These are phyloP conservation scores for Oidium heveae DNA, from an alignment of 2,329 filamentous ascomycete species.

Conservation along the genomic window DNA sequence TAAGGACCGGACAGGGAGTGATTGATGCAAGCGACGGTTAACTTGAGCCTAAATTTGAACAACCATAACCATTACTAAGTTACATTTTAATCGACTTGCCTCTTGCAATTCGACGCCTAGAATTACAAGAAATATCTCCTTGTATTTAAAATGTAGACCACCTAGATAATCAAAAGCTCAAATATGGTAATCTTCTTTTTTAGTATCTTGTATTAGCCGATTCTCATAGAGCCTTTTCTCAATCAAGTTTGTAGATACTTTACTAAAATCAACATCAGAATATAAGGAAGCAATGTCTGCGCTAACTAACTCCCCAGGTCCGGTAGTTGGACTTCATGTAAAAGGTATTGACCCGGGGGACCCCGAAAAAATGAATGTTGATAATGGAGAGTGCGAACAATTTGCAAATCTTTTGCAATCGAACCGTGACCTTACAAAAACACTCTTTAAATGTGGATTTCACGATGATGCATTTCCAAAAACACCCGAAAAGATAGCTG, in stretches of 20 bases:
- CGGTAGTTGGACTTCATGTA: neutral
- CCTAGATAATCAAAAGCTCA: neutral
- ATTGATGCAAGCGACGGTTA: no score
- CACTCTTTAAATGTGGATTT: neutral
- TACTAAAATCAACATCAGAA: no score
- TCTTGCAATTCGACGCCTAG: no score
- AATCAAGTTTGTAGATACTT: neutral
- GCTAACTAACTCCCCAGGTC: no score
- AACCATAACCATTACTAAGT: no score
- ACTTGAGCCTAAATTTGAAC: no score
- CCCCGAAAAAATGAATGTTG: neutral
- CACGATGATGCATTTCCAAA: neutral
- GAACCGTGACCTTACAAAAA: slow-evolving; percentile 1
- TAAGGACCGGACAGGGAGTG: no score
- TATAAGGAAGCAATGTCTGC: no score
- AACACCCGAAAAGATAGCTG: slow-evolving; percentile 9
- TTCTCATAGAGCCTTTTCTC: neutral
- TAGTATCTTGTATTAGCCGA: neutral
- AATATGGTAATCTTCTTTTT: neutral
- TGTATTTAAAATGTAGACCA: no score
- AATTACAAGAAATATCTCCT: no score
- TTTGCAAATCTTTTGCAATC: neutral
- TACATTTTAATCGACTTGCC: no score
- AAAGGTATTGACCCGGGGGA: neutral
- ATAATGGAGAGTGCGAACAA: neutral